phyloP scores from a whole-genome alignment of 2,329 filamentous ascomycete species.

The Aaosphaeria arxii region DNA sequence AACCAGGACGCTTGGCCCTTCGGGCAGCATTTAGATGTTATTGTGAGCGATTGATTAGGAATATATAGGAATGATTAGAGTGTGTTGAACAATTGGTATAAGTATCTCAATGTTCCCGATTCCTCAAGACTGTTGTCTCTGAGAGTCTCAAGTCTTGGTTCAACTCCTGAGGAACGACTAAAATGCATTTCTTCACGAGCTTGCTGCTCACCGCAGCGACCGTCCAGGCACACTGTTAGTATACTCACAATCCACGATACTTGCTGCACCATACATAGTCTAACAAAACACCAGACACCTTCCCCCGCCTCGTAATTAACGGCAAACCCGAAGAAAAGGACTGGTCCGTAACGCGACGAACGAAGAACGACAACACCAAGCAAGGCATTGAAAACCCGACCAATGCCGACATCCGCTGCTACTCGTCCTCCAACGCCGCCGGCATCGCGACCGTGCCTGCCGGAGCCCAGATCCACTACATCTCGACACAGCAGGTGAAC shows the following conservation, averaged over 20 bases:
- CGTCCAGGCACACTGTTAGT: slow-evolving; percentile 23
- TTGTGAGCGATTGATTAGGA: too few species aligned
- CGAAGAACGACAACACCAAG: slow-evolving; percentile 27
- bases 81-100: too few species aligned
- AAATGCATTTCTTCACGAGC: slow-evolving; percentile 14
- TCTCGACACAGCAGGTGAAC: slow-evolving; percentile 29
- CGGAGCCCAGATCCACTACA: slow-evolving; percentile 23
- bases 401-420: slow-evolving; percentile 26
- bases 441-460: slow-evolving; percentile 20
- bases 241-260: not conserved
- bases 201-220: slow-evolving; percentile 15
- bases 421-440: slow-evolving; percentile 16
- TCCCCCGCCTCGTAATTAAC: slow-evolving; percentile 23
- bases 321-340: slow-evolving; percentile 22
- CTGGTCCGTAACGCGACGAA: slow-evolving; percentile 21
- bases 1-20: not conserved
- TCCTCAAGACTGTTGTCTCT: too few species aligned
- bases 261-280: not conserved
- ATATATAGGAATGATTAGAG: too few species aligned
- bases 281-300: slow-evolving; percentile 16
- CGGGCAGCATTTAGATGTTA: too few species aligned
- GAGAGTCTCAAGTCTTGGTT: too few species aligned
- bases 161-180: not conserved
- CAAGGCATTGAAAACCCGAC: slow-evolving; percentile 28
- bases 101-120: too few species aligned